Percentiles rank a stretch among this genome's conserved stretches.
Conservation (phyloP, 306 rosid species). For the Gynostemma pentaphyllum region DNA sequence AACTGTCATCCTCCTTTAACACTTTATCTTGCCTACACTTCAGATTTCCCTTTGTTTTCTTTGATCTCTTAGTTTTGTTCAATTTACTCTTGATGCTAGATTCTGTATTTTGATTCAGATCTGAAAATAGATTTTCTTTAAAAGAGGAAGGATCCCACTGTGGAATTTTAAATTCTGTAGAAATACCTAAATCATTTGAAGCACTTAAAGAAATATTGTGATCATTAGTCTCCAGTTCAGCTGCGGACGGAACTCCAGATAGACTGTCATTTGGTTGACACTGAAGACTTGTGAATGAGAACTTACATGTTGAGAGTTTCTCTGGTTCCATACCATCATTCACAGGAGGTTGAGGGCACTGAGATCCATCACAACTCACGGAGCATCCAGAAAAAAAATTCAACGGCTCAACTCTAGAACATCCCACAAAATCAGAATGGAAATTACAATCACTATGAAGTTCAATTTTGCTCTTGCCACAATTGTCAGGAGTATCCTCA, state of each 20-base stretch:
- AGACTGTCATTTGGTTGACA: constrained; percentile 17
- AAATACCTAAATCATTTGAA: constrained; percentile 25
- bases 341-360: constrained; percentile 22
- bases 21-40: constrained; percentile 30
- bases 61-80: constrained; percentile 42
- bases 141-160: constrained; percentile 54
- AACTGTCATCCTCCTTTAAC: constrained; percentile 34
- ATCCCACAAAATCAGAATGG: constrained; percentile 17
- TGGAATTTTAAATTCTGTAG: constrained; percentile 39
- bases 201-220: constrained; percentile 18
- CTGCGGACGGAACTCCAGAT: constrained; percentile 18
- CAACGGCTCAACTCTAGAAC: constrained; percentile 26
- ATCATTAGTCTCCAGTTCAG: constrained; percentile 16
- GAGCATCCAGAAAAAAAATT: constrained; percentile 16
- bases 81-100: constrained; percentile 31
- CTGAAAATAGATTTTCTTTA: constrained; percentile 50
- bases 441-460: constrained; percentile 20
- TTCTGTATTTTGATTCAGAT: constrained; percentile 22
- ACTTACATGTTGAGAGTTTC: constrained; percentile 29
- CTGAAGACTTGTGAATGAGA: constrained; percentile 22
- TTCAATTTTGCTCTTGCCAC: constrained; percentile 12
- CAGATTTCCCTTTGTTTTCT: constrained; percentile 33
- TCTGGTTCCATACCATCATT: constrained; percentile 22
- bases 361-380: constrained; percentile 17
- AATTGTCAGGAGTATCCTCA: constrained; percentile 19